Percentiles rank a stretch among this genome's conserved stretches.
Evolutionary conservation across 768 basidiomycete species (phyloP).

Genomic region (Lentinula aciculospora): DNA sequence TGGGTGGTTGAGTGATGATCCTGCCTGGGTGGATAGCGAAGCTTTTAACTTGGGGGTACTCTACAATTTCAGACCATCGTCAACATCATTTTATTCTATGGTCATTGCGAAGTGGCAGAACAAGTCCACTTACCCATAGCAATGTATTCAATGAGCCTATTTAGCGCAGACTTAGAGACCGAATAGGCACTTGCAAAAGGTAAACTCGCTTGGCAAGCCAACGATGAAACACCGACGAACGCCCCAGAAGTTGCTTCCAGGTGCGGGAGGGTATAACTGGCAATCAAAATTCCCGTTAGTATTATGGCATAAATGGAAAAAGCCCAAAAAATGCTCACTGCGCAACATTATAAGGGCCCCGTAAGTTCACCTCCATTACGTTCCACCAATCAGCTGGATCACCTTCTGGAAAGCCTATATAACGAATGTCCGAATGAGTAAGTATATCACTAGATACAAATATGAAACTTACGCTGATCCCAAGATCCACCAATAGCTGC

Average conservation of each 20-base stretch:
- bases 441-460: not conserved
- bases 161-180: conserved; percentile 10
- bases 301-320: not conserved
- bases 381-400: conserved; percentile 19
- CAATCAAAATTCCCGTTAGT: not conserved
- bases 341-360: conserved; percentile 15
- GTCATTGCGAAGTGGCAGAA: not conserved
- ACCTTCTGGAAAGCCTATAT: conserved; percentile 11
- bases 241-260: conserved; percentile 10
- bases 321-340: conserved; percentile 9
- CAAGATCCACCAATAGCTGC: conserved; percentile 18
- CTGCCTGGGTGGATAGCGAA: conserved; percentile 13
- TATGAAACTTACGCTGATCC: conserved; percentile 10
- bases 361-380: conserved; percentile 17
- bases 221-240: conserved; percentile 9
- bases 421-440: not conserved
- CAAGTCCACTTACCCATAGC: not conserved
- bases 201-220: conserved; percentile 9
- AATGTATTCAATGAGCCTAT: conserved; percentile 9
- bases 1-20: conserved; percentile 7
- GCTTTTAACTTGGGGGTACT: conserved; percentile 9
- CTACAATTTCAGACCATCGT: not conserved
- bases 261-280: conserved; percentile 9
- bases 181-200: conserved; percentile 13
- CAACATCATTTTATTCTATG: not conserved